Conservation (phyloP, 164 flowering plant species). For the Saururus chinensis region DNA sequence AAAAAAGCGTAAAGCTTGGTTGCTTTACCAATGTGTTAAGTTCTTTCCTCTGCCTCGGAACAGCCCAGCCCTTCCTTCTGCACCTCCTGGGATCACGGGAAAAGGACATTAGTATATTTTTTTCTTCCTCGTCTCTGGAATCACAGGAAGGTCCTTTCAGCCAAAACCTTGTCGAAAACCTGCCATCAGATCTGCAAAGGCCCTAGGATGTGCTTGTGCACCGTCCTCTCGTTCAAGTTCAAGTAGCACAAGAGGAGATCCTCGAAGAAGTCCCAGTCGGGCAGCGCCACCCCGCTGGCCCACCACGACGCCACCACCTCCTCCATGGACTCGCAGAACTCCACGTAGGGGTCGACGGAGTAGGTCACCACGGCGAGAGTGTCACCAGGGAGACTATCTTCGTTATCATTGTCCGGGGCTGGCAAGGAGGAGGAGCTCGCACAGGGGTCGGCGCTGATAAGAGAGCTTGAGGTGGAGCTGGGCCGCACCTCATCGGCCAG, state of each 20-base stretch:
- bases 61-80: too few relatives aligned
- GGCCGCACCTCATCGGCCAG: constrained; percentile 12
- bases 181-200: constrained; percentile 52
- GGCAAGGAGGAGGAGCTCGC: neutral
- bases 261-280: constrained; percentile 85
- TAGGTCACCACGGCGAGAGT: constrained; percentile 40
- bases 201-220: constrained; percentile 48
- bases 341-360: constrained; percentile 44
- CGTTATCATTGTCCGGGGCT: neutral
- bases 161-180: constrained; percentile 21
- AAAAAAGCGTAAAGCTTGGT: too few relatives aligned
- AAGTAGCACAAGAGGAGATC: constrained; percentile 67
- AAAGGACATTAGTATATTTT: too few relatives aligned
- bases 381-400: constrained; percentile 20
- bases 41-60: too few relatives aligned
- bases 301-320: constrained; percentile 31
- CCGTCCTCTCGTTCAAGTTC: constrained; percentile 54
- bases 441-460: neutral
- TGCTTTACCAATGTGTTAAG: too few relatives aligned
- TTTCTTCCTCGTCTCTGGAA: constrained; percentile 13
- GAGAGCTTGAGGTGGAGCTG: constrained; percentile 3
- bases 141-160: constrained; percentile 1
- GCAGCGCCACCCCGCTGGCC: constrained; percentile 3
- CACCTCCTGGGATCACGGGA: too few relatives aligned
- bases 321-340: constrained; percentile 60